Evolutionary conservation across 2,329 filamentous ascomycete species (phyloP).

Genomic region (Ilyonectria sp.): DNA sequence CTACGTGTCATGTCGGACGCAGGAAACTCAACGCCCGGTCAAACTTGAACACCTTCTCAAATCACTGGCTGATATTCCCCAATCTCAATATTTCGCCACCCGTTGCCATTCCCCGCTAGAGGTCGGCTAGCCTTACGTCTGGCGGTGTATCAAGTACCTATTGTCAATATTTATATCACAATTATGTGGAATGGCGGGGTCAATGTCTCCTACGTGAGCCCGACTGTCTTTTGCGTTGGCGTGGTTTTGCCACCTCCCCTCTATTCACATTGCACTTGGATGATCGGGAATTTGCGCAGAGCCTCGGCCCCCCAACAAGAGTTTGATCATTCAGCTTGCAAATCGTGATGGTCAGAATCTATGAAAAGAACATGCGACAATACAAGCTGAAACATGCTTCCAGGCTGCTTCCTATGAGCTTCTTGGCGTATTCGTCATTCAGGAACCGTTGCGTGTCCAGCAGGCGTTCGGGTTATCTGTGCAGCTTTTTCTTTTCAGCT

Average conservation of each 20-base stretch:
- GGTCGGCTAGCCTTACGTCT: not conserved
- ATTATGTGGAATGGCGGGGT: not conserved
- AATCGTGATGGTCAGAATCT: not conserved
- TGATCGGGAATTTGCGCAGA: no score
- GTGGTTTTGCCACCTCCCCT: not conserved
- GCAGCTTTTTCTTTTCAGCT: not conserved
- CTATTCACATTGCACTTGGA: not conserved
- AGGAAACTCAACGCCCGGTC: no score
- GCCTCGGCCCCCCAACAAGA: not conserved
- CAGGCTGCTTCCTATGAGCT: not conserved
- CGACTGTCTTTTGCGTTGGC: not conserved
- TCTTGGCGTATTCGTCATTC: slow-evolving; percentile 6
- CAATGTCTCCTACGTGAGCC: not conserved
- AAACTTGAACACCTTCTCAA: not conserved
- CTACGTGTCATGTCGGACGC: not conserved
- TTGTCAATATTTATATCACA: not conserved
- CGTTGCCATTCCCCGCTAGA: not conserved
- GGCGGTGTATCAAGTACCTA: not conserved
- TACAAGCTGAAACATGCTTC: not conserved
- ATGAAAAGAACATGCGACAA: not conserved
- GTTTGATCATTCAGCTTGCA: not conserved
- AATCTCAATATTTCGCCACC: not conserved
- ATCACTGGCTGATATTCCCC: not conserved
- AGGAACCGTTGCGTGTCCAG: not conserved
- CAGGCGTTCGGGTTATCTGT: not conserved